Evolutionary conservation across 1,284 basidiomycete species (phyloP).

Genomic region (Marasmius fiardii): DNA sequence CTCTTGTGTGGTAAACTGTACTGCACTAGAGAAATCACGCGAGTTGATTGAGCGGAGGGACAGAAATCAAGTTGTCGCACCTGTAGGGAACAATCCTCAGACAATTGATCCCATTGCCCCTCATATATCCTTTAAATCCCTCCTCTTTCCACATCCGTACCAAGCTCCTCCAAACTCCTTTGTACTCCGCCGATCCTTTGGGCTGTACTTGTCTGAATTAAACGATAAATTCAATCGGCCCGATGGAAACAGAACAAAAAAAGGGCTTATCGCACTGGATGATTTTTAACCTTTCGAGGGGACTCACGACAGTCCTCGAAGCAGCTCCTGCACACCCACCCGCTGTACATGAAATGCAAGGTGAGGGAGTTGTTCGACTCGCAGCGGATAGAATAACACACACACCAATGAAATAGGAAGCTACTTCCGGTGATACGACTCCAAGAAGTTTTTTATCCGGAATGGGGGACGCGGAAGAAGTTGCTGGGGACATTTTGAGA

Average conservation of each 20-base stretch:
- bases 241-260: constrained; percentile 5
- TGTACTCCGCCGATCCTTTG: constrained; percentile 62
- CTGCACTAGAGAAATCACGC: constrained; percentile 52
- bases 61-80: constrained; percentile 27
- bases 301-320: constrained; percentile 88
- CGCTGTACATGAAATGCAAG: constrained; percentile 53
- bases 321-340: constrained; percentile 82
- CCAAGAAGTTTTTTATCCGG: background rate
- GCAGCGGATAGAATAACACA: constrained; percentile 3
- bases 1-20: constrained; percentile 93
- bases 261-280: constrained; percentile 68
- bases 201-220: constrained; percentile 75
- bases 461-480: constrained; percentile 10
- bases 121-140: constrained; percentile 89
- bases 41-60: constrained; percentile 9
- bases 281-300: constrained; percentile 91
- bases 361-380: constrained; percentile 16
- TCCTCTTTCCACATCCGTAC: constrained; percentile 91
- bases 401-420: constrained; percentile 53
- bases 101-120: constrained; percentile 92
- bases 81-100: constrained; percentile 82
- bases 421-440: constrained; percentile 51
- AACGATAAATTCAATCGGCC: constrained; percentile 3
- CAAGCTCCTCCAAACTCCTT: constrained; percentile 80
- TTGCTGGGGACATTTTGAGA: background rate